Evolutionary conservation across 2,329 filamentous ascomycete genomes (phyloP), one percentile per base, ranked within the genome.

Genomic region (Calonectria fujianensis): DNA sequence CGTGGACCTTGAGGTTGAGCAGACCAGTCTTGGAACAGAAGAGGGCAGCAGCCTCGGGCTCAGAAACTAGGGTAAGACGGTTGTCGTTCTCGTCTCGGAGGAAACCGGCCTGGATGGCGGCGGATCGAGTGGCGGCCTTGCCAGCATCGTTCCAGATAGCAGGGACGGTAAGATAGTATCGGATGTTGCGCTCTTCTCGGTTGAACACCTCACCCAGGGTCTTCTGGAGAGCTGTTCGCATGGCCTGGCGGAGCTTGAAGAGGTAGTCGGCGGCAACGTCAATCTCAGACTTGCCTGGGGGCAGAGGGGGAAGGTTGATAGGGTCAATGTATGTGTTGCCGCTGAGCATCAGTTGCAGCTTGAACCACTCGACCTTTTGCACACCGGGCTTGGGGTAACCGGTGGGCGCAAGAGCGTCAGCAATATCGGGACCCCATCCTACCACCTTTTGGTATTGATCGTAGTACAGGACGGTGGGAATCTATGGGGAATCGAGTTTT

Each of bases 281-380:
- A 86, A 98, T 98, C 87, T 98, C 97, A 32, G 96, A 98, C 89
- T 98, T 98, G 86, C 97, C 97, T 59, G 96, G 96, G 63, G 97
- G 97, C 84, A 98, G 94, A 78, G 97, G 97, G 63, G 97, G 97
- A 79, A 99, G 92, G 90, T 98, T 98, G 88, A 98, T 98, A 76
- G 97, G 97, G 85, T 98, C 97, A 84, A 98, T 98, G 86, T 98
- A 98, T 57, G 97, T 98, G 90, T 98, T 98, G 77, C 97, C 97
- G 74, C 96, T 98, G 76, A 98, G 91, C 97, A 98, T 98, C 72
- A 99, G 92, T 88, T 99, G 97, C 80, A 99, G 91, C 90, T 98
- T 98, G 91, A 99, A 98, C 97, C 97, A 99, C 88, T 98, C 97
- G 31, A 98, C 96, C 88, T 98, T 98, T 86, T 98, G 97, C 80